Percentiles rank a stretch among this genome's conserved stretches.
Evolutionary conservation across 2,329 filamentous ascomycete genomes (phyloP).

Genomic region (Trichophyton simii): DNA sequence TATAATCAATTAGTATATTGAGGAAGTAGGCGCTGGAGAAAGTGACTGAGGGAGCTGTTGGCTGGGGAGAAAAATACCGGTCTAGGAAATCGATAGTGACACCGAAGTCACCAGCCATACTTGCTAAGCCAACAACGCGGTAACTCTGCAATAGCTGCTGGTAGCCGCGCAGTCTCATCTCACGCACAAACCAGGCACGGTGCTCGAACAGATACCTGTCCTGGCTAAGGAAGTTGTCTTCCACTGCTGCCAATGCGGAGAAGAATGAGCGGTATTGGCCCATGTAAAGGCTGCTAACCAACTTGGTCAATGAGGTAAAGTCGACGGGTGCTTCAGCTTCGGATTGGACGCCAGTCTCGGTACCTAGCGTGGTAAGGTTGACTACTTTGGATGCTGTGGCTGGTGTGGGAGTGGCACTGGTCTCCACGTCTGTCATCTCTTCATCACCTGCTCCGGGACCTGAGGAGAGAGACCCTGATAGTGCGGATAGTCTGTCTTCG

Average conservation of each 20-base stretch:
- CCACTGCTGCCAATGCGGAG: constrained; percentile 72
- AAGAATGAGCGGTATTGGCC: constrained; percentile 95
- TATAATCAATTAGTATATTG: constrained; percentile 25
- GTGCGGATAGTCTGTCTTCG: constrained; percentile 72
- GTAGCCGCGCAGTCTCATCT: constrained; percentile 94
- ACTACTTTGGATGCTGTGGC: constrained; percentile 55
- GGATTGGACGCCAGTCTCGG: constrained; percentile 50
- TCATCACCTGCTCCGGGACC: constrained; percentile 67
- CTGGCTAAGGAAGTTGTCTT: constrained; percentile 85
- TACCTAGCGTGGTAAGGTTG: constrained; percentile 75
- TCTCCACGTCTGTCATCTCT: constrained; percentile 51
- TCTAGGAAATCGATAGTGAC: constrained; percentile 95
- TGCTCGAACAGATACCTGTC: constrained; percentile 95
- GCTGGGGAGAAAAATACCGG: constrained; percentile 44
- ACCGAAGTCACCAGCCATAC: constrained; percentile 95
- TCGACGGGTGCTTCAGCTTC: constrained; percentile 74
- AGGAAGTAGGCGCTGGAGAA: constrained; percentile 12
- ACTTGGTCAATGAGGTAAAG: constrained; percentile 73
- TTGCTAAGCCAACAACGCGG: constrained; percentile 87
- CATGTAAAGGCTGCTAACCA: constrained; percentile 84
- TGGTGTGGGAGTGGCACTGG: constrained; percentile 32
- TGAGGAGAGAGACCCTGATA: constrained; percentile 67
- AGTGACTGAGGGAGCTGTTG: background rate
- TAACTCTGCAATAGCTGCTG: constrained; percentile 96
- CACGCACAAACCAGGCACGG: constrained; percentile 90